Percentiles rank a stretch among this genome's conserved stretches.
phyloP scores from a whole-genome alignment of 2,329 filamentous ascomycete species.

The Pseudohalonectria lignicola region DNA sequence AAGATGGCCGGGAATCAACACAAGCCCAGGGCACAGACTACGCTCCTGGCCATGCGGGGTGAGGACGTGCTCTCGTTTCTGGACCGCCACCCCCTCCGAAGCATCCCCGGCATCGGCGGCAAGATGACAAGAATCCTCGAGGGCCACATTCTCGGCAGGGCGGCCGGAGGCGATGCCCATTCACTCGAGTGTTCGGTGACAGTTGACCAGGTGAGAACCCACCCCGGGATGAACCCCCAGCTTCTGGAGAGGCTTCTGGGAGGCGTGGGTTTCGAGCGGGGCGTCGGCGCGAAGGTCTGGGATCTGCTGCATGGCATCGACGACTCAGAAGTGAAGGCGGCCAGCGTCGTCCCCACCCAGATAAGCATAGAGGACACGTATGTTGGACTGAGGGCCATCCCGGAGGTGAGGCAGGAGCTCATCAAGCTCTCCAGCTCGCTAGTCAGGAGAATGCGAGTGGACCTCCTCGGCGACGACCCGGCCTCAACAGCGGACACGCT shows the following conservation, averaged over 20 bases:
- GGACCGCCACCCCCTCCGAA: constrained; percentile 63
- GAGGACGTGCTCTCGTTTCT: constrained; percentile 55
- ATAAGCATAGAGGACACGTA: constrained; percentile 96
- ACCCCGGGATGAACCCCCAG: constrained; percentile 50
- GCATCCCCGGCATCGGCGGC: constrained; percentile 77
- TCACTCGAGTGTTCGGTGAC: too few species aligned
- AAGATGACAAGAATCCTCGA: constrained; percentile 53
- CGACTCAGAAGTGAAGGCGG: constrained; percentile 58
- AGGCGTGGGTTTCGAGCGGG: constrained; percentile 58
- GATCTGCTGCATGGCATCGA: constrained; percentile 73
- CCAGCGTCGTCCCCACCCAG: constrained; percentile 64
- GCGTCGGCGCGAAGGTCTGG: constrained; percentile 66
- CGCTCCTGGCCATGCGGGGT: constrained; percentile 56
- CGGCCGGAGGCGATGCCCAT: too few species aligned
- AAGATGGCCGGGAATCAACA: constrained; percentile 77
- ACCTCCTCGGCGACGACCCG: constrained; percentile 46
- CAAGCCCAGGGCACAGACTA: constrained; percentile 84
- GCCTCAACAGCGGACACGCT: too few species aligned
- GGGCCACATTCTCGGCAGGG: too few species aligned
- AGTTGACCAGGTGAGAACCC: constrained; percentile 52
- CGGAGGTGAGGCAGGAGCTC: constrained; percentile 58
- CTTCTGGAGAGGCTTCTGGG: constrained; percentile 58
- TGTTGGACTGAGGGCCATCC: constrained; percentile 51
- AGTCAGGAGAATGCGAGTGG: constrained; percentile 65
- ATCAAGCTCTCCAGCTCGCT: constrained; percentile 58